A percentile compares a stretch with the other conserved stretches of the same genome.
phyloP scores from a whole-genome alignment of 192 early-diverging fungal genomes.

The Allomyces macrogynus region DNA sequence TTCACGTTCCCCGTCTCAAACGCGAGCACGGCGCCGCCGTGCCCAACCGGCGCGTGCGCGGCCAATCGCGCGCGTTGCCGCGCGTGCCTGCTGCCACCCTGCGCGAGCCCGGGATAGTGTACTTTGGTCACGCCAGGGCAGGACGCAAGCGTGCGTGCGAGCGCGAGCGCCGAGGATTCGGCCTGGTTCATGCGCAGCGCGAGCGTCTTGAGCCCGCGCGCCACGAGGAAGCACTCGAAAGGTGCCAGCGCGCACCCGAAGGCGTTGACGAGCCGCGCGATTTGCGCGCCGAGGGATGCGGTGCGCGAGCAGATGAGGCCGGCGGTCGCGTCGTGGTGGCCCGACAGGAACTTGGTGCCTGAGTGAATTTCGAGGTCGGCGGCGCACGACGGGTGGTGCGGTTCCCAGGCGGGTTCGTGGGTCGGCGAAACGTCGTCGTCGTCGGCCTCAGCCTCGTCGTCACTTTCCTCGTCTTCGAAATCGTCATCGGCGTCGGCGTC shows the following conservation, averaged over 20 bases:
- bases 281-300: conserved; percentile 48
- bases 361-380: conserved; percentile 91
- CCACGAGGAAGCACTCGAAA: conserved; percentile 79
- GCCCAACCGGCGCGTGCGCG: too few relatives aligned
- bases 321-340: conserved; percentile 98
- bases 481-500: too few relatives aligned
- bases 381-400: conserved; percentile 14
- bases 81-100: too few relatives aligned
- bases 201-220: conserved; percentile 89
- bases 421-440: too few relatives aligned
- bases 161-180: conserved; percentile 55
- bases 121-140: conserved; percentile 48
- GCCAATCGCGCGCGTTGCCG: too few relatives aligned
- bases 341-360: conserved; percentile 90
- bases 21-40: conserved; percentile 68
- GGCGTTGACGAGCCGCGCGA: conserved; percentile 88
- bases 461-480: too few relatives aligned
- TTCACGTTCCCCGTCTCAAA: conserved; percentile 79
- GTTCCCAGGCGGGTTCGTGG: too few relatives aligned
- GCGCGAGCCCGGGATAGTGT: conserved; percentile 57
- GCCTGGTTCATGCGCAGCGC: conserved; percentile 90
- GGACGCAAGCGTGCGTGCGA: conserved; percentile 60
- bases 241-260: conserved; percentile 76
- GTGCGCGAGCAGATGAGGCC: conserved; percentile 70
- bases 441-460: too few relatives aligned